phyloP scores from a whole-genome alignment of 805 yeast genomes.

The Kodamaea kakaduensis region DNA sequence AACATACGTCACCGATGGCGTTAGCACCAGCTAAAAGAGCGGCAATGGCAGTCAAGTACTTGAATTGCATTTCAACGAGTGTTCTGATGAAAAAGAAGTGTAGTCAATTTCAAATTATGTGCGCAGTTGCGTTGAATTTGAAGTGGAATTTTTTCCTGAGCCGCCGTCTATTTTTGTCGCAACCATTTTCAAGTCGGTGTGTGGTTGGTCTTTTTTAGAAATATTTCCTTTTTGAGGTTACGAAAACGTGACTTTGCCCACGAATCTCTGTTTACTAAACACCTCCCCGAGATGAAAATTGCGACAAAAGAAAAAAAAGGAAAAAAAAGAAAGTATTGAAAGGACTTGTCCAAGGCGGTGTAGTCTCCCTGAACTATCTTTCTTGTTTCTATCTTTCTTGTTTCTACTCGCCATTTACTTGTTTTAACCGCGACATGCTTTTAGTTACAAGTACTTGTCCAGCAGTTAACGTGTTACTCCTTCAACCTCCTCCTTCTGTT shows the following conservation, averaged over 20 bases:
- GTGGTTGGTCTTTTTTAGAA: background rate
- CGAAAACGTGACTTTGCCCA: slow-evolving; percentile 4
- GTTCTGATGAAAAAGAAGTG: slow-evolving; percentile 8
- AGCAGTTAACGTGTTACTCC: too few species aligned
- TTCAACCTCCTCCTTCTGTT: too few species aligned
- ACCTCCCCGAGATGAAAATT: background rate
- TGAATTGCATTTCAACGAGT: slow-evolving; percentile 30
- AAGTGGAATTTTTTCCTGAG: slow-evolving; percentile 6
- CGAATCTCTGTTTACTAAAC: slow-evolving; percentile 2
- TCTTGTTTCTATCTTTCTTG: too few species aligned
- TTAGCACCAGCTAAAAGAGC: slow-evolving; percentile 45
- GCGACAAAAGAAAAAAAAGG: slow-evolving; percentile 1
- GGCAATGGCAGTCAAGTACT: slow-evolving; percentile 44
- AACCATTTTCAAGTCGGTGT: background rate
- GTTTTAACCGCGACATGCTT: too few species aligned
- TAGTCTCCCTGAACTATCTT: too few species aligned
- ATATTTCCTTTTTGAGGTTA: slow-evolving; percentile 1
- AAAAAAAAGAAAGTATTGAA: too few species aligned
- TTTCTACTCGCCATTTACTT: too few species aligned
- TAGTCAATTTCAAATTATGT: slow-evolving; percentile 3
- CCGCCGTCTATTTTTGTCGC: slow-evolving; percentile 8
- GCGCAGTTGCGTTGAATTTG: background rate
- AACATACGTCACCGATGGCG: slow-evolving; percentile 56
- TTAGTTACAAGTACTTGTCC: too few species aligned
- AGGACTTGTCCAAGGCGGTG: too few species aligned